phyloP scores from a whole-genome alignment of 768 basidiomycete genomes.

The Hydnum rufescens region DNA sequence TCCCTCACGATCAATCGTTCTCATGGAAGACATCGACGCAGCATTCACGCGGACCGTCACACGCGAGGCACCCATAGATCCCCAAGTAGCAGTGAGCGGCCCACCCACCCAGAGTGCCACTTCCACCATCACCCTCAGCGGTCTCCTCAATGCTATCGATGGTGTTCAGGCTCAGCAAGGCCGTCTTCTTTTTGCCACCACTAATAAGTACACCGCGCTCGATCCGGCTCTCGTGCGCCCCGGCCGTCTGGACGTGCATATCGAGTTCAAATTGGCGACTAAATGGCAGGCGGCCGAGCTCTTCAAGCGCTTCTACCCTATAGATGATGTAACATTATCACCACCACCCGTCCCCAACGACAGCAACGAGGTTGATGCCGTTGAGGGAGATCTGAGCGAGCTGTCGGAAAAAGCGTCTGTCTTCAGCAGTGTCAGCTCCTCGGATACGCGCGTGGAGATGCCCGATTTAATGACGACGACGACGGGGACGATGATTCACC shows the following conservation, averaged over 20 bases:
- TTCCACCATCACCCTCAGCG: constrained; percentile 36
- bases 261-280: constrained; percentile 61
- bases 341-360: no score
- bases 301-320: constrained; percentile 45
- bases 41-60: constrained; percentile 34
- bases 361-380: background rate
- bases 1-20: constrained; percentile 50
- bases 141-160: constrained; percentile 61
- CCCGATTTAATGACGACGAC: background rate
- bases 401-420: background rate
- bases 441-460: background rate
- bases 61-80: constrained; percentile 18
- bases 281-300: constrained; percentile 44
- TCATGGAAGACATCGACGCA: constrained; percentile 76
- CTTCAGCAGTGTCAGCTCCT: background rate
- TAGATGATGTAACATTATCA: background rate
- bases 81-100: background rate
- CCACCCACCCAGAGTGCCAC: background rate
- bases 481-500: background rate
- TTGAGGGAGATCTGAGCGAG: background rate
- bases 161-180: constrained; percentile 66
- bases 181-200: constrained; percentile 62
- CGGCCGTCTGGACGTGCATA: constrained; percentile 61
- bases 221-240: constrained; percentile 60
- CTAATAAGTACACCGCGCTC: constrained; percentile 48